These are phyloP conservation scores for Aegilops umbellulata DNA, from an alignment of 176 grass and related monocot genomes.

Conservation along the genomic window DNA sequence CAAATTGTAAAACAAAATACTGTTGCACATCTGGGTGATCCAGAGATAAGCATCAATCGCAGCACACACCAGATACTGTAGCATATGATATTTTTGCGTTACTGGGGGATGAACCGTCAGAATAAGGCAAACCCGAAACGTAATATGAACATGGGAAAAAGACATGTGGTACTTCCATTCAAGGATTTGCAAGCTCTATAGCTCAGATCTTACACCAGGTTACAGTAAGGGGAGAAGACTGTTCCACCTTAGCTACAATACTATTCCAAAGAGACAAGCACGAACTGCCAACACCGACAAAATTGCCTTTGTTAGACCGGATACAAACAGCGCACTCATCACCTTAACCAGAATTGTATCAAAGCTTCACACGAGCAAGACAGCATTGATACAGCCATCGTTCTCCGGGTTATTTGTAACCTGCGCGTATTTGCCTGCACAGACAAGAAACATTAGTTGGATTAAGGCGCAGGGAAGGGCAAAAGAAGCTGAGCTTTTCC, in stretches of 20 bases:
- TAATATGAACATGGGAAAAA: not conserved
- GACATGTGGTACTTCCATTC: not conserved
- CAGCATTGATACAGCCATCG: slow-evolving; percentile 90
- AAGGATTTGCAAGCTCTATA: not conserved
- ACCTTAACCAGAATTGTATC: not conserved
- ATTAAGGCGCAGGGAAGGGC: not conserved
- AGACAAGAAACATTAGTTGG: slow-evolving; percentile 6
- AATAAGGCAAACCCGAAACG: not conserved
- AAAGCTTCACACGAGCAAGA: slow-evolving; percentile 62
- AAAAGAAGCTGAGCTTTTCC: not conserved
- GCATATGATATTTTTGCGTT: not conserved
- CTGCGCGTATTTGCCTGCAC: slow-evolving; percentile 89
- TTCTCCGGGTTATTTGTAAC: slow-evolving; percentile 94
- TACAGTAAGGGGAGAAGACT: not conserved
- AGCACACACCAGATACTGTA: too few relatives aligned
- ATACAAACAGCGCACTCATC: not conserved
- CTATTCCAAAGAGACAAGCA: not conserved
- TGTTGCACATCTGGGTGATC: too few relatives aligned
- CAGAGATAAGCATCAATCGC: too few relatives aligned
- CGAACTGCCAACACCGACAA: not conserved
- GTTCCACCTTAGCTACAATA: not conserved
- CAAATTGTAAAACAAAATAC: too few relatives aligned
- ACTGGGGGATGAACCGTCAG: not conserved
- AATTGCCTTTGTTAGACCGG: not conserved
- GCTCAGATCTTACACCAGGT: not conserved